Conservation (phyloP, 2,329 filamentous ascomycete species). For the Cercospora zeina region DNA sequence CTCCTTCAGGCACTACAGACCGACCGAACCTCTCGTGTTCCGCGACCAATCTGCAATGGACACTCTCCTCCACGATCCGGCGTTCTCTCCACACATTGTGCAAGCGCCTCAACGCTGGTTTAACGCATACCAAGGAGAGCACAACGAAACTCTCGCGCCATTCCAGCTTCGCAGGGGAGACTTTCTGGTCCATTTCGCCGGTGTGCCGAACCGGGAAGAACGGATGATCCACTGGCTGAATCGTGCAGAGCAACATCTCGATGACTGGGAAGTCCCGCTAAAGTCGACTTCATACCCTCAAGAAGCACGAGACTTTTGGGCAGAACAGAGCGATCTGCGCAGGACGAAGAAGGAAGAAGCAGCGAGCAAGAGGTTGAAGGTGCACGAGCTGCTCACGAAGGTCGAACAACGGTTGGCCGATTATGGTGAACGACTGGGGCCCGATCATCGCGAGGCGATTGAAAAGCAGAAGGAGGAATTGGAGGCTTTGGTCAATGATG, state of each 20-base stretch:
- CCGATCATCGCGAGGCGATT: constrained; percentile 34
- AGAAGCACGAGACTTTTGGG: constrained; percentile 43
- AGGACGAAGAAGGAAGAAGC: constrained; percentile 31
- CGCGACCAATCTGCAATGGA: constrained; percentile 49
- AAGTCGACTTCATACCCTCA: constrained; percentile 42
- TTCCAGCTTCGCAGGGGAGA: constrained; percentile 46
- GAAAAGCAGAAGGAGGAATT: constrained; percentile 34
- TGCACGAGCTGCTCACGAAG: constrained; percentile 31
- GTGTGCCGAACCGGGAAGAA: constrained; percentile 39
- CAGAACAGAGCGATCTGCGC: constrained; percentile 35
- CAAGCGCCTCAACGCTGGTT: constrained; percentile 48
- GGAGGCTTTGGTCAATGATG: constrained; percentile 32
- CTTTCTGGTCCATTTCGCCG: constrained; percentile 49
- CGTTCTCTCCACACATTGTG: constrained; percentile 40
- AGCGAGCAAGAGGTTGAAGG: constrained; percentile 29
- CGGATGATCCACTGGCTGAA: constrained; percentile 45
- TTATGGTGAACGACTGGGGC: constrained; percentile 36
- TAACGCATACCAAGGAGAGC: constrained; percentile 47
- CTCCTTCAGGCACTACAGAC: constrained; percentile 44
- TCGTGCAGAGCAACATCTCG: constrained; percentile 42
- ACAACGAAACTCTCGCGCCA: constrained; percentile 42
- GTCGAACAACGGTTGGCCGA: constrained; percentile 33
- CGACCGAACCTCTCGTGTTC: constrained; percentile 41
- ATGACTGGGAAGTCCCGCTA: constrained; percentile 44
- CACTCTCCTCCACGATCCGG: constrained; percentile 39